These are phyloP conservation scores for Boletus reticulatus DNA, from an alignment of 768 basidiomycete genomes.

Conservation along the genomic window DNA sequence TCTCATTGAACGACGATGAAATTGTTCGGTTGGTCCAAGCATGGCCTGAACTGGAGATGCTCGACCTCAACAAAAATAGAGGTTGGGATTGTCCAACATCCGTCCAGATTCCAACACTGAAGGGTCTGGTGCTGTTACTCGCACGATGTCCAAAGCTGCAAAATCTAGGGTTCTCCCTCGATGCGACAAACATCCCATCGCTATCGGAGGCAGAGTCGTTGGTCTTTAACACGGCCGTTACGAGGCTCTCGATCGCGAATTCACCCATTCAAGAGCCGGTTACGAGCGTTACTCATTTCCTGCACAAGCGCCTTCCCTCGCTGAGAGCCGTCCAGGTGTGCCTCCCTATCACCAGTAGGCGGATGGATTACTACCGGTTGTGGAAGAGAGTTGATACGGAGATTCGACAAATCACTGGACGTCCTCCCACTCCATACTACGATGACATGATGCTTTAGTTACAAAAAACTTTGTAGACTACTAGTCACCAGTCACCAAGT, in stretches of 20 bases:
- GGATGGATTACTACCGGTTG: neutral
- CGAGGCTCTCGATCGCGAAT: neutral
- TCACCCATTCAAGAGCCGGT: conserved; percentile 1
- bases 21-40: neutral
- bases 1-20: conserved; percentile 6
- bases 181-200: conserved; percentile 2
- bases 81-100: neutral
- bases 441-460: no score
- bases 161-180: neutral
- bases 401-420: neutral
- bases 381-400: neutral
- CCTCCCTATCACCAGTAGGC: no score
- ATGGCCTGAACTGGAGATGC: conserved; percentile 1
- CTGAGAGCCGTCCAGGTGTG: neutral
- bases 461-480: neutral
- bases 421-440: no score
- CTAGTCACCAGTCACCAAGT: neutral
- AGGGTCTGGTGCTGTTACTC: conserved; percentile 1
- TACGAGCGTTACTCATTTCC: neutral
- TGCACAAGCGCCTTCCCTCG: conserved; percentile 5
- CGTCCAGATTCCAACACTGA: conserved; percentile 1
- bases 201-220: neutral
- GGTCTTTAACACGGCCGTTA: conserved; percentile 2
- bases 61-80: neutral
- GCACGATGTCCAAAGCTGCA: neutral